These are phyloP conservation scores for Aquilaria agallochum DNA, from an alignment of 441 rosid species.

Conservation along the genomic window DNA sequence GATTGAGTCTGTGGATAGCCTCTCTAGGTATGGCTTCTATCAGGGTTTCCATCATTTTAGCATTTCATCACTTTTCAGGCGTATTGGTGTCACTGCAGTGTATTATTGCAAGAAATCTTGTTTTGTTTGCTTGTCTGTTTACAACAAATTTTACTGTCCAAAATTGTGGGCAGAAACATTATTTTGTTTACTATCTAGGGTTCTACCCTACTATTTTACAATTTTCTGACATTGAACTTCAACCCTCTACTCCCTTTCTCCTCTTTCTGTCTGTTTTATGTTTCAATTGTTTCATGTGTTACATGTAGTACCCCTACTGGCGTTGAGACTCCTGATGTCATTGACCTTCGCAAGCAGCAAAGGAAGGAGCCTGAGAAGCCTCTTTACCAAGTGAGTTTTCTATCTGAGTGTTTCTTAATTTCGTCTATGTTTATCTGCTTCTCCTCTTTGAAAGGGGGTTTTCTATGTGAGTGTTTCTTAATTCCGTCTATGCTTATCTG, in stretches of 20 bases:
- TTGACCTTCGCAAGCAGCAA: slow-evolving; percentile 96
- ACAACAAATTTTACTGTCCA: too few relatives aligned
- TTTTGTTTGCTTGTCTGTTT: too few relatives aligned
- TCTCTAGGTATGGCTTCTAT: slow-evolving; percentile 54
- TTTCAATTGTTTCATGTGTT: neutral
- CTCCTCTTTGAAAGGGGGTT: slow-evolving; percentile 38
- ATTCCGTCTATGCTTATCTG: neutral
- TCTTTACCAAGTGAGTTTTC: slow-evolving; percentile 74
- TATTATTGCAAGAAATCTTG: too few relatives aligned
- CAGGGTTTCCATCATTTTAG: neutral
- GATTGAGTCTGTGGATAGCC: slow-evolving; percentile 89
- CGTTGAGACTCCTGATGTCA: slow-evolving; percentile 98
- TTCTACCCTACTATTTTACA: too few relatives aligned
- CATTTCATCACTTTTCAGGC: slow-evolving; percentile 1
- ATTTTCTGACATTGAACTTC: too few relatives aligned
- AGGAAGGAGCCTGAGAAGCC: slow-evolving; percentile 96
- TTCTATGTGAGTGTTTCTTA: slow-evolving; percentile 9
- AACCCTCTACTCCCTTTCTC: too few relatives aligned
- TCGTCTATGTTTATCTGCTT: neutral
- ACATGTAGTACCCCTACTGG: slow-evolving; percentile 90
- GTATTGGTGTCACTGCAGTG: neutral
- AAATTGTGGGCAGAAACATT: neutral
- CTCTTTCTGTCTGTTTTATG: neutral
- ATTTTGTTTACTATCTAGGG: too few relatives aligned
- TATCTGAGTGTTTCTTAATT: slow-evolving; percentile 5